Evolutionary conservation across 2,329 filamentous ascomycete genomes (phyloP), one percentile per base, ranked within the genome.

Genomic region (Dactylellina leptospora): DNA sequence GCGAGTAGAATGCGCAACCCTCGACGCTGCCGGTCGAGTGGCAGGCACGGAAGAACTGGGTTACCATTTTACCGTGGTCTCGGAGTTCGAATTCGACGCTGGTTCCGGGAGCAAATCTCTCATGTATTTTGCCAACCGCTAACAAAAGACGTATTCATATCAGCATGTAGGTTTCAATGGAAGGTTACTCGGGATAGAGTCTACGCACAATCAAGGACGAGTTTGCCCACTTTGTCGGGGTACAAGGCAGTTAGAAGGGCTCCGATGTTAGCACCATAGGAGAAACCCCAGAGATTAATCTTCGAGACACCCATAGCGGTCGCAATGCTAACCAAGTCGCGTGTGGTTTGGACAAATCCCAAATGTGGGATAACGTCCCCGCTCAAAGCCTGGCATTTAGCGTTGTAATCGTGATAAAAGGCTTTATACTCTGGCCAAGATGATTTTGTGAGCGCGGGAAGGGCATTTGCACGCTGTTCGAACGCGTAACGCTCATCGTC

Each of bases 141-240:
- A 36, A 36, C 22, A 20, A 51, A 55, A 4, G 2, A 45, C 9
- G 20, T 4, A 13, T 4, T 25, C 44, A 27, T 27, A 10, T 11
- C 22, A 45, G 3, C 28, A 23, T 61, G 4, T 61, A 18, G 38
- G 42, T 40, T 11, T 59, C 8, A 44, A 16, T 44, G n/a, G n/a
- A n/a, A 18, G 38, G n/a, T 42, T 10, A 42, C 6, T n/a, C 27
- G n/a, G 48, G 25, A n/a, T 18, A n/a, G 3, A 42, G n/a, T n/a
- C n/a, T 40, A 54, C 58, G 62, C 33, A 71, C 64, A 62, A 44
- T 62, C 64, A 51, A 71, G 64, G 11, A 71, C 48, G 13, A 71
- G 40, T 18, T 62, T 71, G 1, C 64, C 56, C 13, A 62, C 50
- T 33, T 16, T 62, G 16, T 71, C 3, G 11, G 64, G 64, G 30